Evolutionary conservation across 208 protist genomes (phyloP), one percentile per base, ranked within the genome.

Genomic region (Acanthamoeba polyphaga): DNA sequence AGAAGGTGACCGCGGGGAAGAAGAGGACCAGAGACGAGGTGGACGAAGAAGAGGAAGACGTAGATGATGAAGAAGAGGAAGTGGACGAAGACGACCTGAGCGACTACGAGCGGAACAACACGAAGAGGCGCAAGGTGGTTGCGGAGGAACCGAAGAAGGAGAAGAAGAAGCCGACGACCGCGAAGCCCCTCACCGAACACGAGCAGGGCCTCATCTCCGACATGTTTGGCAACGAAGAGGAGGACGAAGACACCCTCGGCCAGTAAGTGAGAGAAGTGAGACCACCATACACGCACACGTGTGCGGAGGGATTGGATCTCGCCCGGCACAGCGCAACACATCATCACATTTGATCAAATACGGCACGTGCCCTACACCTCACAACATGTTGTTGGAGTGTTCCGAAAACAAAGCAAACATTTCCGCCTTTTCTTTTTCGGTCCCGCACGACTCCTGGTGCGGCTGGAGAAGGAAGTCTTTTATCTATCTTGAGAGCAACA

Each of bases 101-200:
- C 80, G 53, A 55, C 32, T 64, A 64, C 29, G 80, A 88, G 46
- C 24, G 53, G 24, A 82, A 82, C 46, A 82, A 82, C 46, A 88
- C 5, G 1, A 88, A 78, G 80, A 55, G 53, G 46, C 46, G 53
- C 53, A 55, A 38, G 51, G 46, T 64, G 27, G 53, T 27, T 32
- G 53, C 64, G 10, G 32, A 15, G 13, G 53, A 88, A 88, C 19
- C 7, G 49, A 19, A 29, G n/a, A 64, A 38, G 34, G 34, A n/a
- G 19, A 88, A 64, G 29, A 64, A 64, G 80, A 19, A 12, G 53
- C 10, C 53, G 53, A 17, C 55, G 55, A 60, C 55, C 13, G 8
- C 55, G 17, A 43, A 43, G n/a, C 70, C n/a, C 70, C 70, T 46
- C n/a, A 78, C 13, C 70, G 70, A 46, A 29, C 19, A 32, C 49